These are phyloP conservation scores for Globisporangium ultimum DNA, from an alignment of 352 stramenopile species.

Conservation along the genomic window DNA sequence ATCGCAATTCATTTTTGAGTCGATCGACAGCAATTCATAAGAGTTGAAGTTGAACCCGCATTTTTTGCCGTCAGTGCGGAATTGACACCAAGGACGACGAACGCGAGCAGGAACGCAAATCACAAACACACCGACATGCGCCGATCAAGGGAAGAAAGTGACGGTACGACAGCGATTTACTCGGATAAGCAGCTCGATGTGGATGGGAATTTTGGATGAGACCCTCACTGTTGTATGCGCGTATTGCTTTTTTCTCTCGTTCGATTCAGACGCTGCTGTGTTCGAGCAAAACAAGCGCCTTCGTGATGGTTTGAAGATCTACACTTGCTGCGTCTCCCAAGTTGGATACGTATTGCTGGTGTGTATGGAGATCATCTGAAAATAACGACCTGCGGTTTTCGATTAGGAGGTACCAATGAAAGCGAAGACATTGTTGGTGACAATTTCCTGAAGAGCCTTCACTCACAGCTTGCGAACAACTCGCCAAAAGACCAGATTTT, in stretches of 20 bases:
- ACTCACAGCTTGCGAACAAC: constrained; percentile 2
- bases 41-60: constrained; percentile 3
- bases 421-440: background rate
- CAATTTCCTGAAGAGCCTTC: constrained; percentile 9
- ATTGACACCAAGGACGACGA: background rate
- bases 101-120: background rate
- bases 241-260: background rate
- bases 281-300: constrained; percentile 6
- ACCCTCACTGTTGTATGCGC: background rate
- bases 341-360: background rate
- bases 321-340: background rate
- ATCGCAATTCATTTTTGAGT: constrained; percentile 10
- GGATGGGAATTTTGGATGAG: background rate
- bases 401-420: background rate
- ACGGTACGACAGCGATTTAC: background rate
- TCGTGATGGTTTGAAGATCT: constrained; percentile 3
- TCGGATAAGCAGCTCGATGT: too few relatives aligned
- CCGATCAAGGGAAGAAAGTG: background rate
- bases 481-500: background rate
- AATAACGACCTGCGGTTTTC: background rate
- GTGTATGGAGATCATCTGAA: background rate
- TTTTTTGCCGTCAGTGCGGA: constrained; percentile 6
- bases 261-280: background rate
- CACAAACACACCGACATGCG: background rate
- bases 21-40: background rate